Evolutionary conservation across 805 yeast species (phyloP).

Genomic region (Metschnikowia peoriensis): DNA sequence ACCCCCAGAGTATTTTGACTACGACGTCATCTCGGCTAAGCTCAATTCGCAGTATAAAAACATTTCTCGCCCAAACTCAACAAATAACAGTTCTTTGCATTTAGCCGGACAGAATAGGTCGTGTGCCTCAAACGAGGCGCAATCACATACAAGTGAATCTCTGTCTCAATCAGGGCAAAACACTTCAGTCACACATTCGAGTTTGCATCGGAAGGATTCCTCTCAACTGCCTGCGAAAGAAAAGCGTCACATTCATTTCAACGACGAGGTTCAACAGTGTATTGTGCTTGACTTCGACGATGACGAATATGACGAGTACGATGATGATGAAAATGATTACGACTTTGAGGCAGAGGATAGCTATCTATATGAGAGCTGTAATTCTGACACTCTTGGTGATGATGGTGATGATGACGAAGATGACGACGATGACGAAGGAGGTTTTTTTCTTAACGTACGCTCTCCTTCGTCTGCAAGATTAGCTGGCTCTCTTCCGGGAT

Average conservation of each 20-base stretch:
- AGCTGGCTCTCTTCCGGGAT: slow-evolving; percentile 18
- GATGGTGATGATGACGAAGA: slow-evolving; percentile 35
- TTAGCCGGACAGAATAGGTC: slow-evolving; percentile 15
- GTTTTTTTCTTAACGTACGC: slow-evolving; percentile 59
- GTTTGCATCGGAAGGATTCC: slow-evolving; percentile 7
- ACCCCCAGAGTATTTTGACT: slow-evolving; percentile 43
- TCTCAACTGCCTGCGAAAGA: slow-evolving; percentile 18
- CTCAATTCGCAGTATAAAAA: slow-evolving; percentile 38
- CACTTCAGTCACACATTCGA: slow-evolving; percentile 4
- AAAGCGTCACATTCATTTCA: slow-evolving; percentile 82
- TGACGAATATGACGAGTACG: slow-evolving; percentile 15
- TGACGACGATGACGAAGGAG: slow-evolving; percentile 63
- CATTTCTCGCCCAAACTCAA: slow-evolving; percentile 29
- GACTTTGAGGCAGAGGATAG: slow-evolving; percentile 20
- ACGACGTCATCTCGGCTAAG: slow-evolving; percentile 43
- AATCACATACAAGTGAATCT: background rate
- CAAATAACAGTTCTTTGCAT: slow-evolving; percentile 28
- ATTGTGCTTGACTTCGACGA: slow-evolving; percentile 51
- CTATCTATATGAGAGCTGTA: slow-evolving; percentile 15
- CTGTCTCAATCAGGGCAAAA: slow-evolving; percentile 1
- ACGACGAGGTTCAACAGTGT: slow-evolving; percentile 93
- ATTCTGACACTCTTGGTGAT: slow-evolving; percentile 15
- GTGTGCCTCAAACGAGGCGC: background rate
- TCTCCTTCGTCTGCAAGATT: slow-evolving; percentile 36
- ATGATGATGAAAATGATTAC: slow-evolving; percentile 20